Percentiles rank a stretch among this genome's conserved stretches.
Evolutionary conservation across 371 early-diverging fungal genomes (phyloP).

Genomic region (Chytridiales sp.): DNA sequence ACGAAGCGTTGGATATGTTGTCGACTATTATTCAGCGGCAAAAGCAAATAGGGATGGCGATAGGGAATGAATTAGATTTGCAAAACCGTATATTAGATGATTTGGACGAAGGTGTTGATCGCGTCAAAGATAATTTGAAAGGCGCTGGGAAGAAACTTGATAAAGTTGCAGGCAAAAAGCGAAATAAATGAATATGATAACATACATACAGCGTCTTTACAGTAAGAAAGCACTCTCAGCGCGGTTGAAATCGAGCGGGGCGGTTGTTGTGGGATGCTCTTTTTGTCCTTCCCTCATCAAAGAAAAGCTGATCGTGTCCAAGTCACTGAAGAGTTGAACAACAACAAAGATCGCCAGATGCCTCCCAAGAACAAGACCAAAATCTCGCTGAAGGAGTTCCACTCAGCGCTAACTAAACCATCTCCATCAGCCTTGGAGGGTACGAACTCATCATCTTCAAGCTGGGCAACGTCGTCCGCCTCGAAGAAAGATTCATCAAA

Average conservation of each 20-base stretch:
- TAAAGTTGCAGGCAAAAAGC: slow-evolving; percentile 20
- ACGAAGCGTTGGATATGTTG: slow-evolving; percentile 71
- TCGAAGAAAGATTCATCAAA: no score
- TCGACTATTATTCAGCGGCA: slow-evolving; percentile 72
- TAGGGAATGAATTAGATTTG: slow-evolving; percentile 80
- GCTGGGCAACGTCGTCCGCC: no score
- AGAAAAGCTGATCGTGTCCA: no score
- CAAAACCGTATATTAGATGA: slow-evolving; percentile 85
- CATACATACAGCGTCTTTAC: no score
- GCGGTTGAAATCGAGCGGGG: no score
- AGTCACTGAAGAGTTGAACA: no score
- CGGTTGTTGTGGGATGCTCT: no score
- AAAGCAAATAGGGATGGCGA: slow-evolving; percentile 77
- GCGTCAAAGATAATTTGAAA: slow-evolving; percentile 71
- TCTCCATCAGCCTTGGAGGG: not conserved
- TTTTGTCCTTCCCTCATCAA: no score
- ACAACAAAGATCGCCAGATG: no score
- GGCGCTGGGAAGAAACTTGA: slow-evolving; percentile 73
- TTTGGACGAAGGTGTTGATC: slow-evolving; percentile 70
- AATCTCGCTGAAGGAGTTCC: slow-evolving; percentile 12
- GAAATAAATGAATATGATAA: not conserved
- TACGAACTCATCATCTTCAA: not conserved
- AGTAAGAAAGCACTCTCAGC: slow-evolving; percentile 1
- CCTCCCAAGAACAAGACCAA: slow-evolving; percentile 19
- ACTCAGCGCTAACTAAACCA: not conserved